Percentiles rank a stretch among this genome's conserved stretches.
Conservation (phyloP, 1,284 basidiomycete genomes). For the Apiotrichum veenhuisii region DNA sequence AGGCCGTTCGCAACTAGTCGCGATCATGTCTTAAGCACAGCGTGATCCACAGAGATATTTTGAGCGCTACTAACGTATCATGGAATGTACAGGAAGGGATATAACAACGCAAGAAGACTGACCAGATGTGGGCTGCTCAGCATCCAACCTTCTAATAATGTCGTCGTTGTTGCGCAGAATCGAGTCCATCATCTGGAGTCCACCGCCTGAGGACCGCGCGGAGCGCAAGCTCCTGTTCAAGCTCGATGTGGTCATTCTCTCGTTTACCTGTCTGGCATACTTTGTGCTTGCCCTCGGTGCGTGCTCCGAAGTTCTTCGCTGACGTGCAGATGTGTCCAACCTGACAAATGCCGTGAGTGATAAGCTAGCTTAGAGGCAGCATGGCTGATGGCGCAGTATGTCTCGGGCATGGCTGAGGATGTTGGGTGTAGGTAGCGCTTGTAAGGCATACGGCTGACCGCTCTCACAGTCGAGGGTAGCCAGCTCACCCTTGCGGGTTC, state of each 20-base stretch:
- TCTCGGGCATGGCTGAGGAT: conserved; percentile 13
- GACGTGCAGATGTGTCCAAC: not conserved
- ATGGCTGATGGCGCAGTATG: not conserved
- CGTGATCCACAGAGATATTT: too few species aligned
- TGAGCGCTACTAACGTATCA: too few species aligned
- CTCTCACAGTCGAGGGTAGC: not conserved
- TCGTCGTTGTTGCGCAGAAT: not conserved
- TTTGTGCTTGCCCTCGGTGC: not conserved
- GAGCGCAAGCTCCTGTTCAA: conserved; percentile 9
- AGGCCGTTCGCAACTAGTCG: too few species aligned
- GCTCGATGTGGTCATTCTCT: conserved; percentile 5
- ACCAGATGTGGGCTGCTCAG: too few species aligned
- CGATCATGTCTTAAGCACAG: too few species aligned
- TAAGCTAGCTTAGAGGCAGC: not conserved
- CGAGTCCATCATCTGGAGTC: not conserved
- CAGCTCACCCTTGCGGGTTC: conserved; percentile 1
- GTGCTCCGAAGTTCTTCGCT: not conserved
- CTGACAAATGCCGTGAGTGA: conserved; percentile 2
- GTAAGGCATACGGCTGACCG: too few species aligned
- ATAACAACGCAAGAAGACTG: too few species aligned
- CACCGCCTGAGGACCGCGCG: not conserved
- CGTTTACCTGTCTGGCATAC: not conserved
- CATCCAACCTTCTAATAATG: too few species aligned
- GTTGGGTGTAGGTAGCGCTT: not conserved
- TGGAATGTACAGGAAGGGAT: too few species aligned